Evolutionary conservation across 139 green algal species (phyloP).

Genomic region (Chlorokybus atmophyticus): DNA sequence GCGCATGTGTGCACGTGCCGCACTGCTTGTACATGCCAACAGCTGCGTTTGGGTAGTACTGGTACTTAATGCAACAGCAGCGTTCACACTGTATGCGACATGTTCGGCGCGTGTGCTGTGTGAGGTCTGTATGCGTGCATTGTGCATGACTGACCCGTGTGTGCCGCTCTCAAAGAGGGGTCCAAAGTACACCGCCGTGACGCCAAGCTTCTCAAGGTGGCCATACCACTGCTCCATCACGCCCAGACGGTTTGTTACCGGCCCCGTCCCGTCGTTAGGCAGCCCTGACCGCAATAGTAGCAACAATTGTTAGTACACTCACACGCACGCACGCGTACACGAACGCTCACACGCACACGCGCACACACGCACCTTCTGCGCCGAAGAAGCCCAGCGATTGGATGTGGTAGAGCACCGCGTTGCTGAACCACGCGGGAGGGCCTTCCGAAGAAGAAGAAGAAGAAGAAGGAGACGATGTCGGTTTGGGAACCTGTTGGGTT

Average conservation of each 20-base stretch:
- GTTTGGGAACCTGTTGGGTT: too few relatives aligned
- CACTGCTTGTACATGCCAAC: too few relatives aligned
- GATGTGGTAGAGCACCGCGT: constrained; percentile 21
- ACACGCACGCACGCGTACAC: not conserved
- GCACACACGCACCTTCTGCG: too few relatives aligned
- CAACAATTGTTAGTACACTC: not conserved
- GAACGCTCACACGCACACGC: not conserved
- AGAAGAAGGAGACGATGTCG: too few relatives aligned
- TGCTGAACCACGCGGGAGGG: constrained; percentile 7
- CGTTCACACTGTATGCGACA: too few relatives aligned
- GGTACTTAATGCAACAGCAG: too few relatives aligned
- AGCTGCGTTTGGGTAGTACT: too few relatives aligned
- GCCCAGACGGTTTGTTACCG: not conserved
- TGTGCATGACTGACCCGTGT: too few relatives aligned
- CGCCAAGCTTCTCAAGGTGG: constrained; percentile 13
- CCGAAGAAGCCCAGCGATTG: constrained; percentile 17
- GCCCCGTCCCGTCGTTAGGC: not conserved
- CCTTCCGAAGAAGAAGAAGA: too few relatives aligned
- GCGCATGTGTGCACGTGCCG: too few relatives aligned
- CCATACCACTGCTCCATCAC: constrained; percentile 10
- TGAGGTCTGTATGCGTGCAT: too few relatives aligned
- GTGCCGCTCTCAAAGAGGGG: constrained; percentile 17
- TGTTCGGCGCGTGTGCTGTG: too few relatives aligned
- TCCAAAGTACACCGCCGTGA: constrained; percentile 11
- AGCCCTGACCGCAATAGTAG: not conserved